phyloP scores from a whole-genome alignment of 1,284 basidiomycete genomes.

The Ceratorhiza oryzae-sativae region DNA sequence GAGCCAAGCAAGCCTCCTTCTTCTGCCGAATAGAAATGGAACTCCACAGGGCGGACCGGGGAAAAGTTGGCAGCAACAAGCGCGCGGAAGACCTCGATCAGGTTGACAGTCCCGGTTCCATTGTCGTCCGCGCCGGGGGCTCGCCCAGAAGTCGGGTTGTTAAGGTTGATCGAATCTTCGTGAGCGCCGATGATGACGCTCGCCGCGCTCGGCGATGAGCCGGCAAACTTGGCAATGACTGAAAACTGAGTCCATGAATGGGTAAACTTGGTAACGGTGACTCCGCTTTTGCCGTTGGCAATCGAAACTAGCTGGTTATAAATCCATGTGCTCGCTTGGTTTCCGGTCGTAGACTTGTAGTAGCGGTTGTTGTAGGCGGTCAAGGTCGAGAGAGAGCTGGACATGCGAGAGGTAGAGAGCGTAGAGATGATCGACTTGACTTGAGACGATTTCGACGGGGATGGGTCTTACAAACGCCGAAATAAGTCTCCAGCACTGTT shows the following conservation, averaged over 20 bases:
- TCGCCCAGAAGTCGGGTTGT: conserved; percentile 52
- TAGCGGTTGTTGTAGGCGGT: conserved; percentile 60
- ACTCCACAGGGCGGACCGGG: conserved; percentile 60
- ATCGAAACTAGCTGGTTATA: conserved; percentile 37
- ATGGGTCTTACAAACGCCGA: conserved; percentile 17
- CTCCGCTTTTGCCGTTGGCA: conserved; percentile 42
- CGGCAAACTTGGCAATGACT: conserved; percentile 56
- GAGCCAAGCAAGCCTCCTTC: conserved; percentile 64
- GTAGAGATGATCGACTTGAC: conserved; percentile 47
- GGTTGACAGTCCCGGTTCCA: conserved; percentile 62
- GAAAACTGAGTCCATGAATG: conserved; percentile 64
- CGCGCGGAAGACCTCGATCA: conserved; percentile 60
- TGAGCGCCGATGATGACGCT: conserved; percentile 62
- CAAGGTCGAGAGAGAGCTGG: conserved; percentile 47
- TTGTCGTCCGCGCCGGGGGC: conserved; percentile 62
- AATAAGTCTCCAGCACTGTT: conserved; percentile 47
- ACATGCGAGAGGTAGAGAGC: conserved; percentile 46
- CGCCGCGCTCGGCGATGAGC: conserved; percentile 48
- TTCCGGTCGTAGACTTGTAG: conserved; percentile 61
- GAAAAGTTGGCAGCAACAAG: conserved; percentile 56
- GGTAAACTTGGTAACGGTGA: conserved; percentile 57
- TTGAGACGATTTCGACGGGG: conserved; percentile 44
- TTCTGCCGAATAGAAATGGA: conserved; percentile 62
- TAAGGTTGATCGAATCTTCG: conserved; percentile 59
- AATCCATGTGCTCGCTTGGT: conserved; percentile 43